These are phyloP conservation scores for Chytriomyces sp. DNA, from an alignment of 192 early-diverging fungal species.

Conservation along the genomic window DNA sequence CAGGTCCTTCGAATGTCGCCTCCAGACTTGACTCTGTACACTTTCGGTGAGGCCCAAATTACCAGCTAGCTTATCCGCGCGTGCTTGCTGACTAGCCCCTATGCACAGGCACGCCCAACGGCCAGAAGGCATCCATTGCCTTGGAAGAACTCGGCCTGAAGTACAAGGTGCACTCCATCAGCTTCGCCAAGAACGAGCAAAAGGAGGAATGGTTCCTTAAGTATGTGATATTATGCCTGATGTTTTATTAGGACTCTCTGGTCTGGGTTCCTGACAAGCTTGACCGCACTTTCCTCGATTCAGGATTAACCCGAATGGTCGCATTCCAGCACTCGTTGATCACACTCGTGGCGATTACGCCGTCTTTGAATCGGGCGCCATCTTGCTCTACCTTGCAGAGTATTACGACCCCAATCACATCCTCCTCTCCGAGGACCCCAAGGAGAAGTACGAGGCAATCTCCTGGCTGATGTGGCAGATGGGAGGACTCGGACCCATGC, in stretches of 20 bases:
- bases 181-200: constrained; percentile 49
- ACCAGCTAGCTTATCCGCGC: too few species aligned
- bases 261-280: too few species aligned
- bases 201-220: constrained; percentile 40
- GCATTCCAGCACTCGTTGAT: constrained; percentile 56
- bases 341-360: constrained; percentile 50
- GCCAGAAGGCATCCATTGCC: constrained; percentile 49
- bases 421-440: constrained; percentile 48
- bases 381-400: constrained; percentile 59
- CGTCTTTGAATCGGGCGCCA: constrained; percentile 64
- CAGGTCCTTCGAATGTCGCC: too few species aligned
- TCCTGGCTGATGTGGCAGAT: constrained; percentile 63
- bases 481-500: constrained; percentile 43
- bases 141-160: constrained; percentile 54
- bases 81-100: neutral
- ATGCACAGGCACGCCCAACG: constrained; percentile 51
- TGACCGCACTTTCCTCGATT: neutral
- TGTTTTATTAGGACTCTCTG: too few species aligned
- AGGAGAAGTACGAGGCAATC: constrained; percentile 42
- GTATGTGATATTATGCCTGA: too few species aligned
- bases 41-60: too few species aligned
- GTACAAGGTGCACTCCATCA: constrained; percentile 41
- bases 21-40: too few species aligned
- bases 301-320: constrained; percentile 51
- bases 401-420: constrained; percentile 53